phyloP scores from a whole-genome alignment of 179 eudicot species.

The Silene noctiflora region DNA sequence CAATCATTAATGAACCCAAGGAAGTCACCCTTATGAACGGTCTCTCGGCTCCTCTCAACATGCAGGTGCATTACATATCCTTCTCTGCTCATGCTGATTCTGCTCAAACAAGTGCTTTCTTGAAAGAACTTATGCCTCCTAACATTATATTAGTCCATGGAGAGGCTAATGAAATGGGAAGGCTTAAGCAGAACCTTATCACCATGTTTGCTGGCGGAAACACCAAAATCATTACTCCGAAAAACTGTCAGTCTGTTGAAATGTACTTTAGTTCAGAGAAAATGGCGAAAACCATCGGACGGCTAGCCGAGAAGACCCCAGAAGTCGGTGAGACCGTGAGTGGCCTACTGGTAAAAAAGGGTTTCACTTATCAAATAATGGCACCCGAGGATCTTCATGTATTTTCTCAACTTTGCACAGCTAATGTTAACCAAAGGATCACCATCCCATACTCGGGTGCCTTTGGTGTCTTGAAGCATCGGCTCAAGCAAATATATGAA shows the following conservation, averaged over 20 bases:
- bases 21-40: conserved; percentile 91
- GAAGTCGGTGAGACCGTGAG: conserved; percentile 61
- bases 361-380: conserved; percentile 93
- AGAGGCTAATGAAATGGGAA: conserved; percentile 91
- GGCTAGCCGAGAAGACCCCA: conserved; percentile 75
- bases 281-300: conserved; percentile 88
- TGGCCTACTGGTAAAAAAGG: conserved; percentile 83
- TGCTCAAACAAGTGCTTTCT: conserved; percentile 72
- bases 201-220: conserved; percentile 61
- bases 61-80: conserved; percentile 85
- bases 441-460: conserved; percentile 87
- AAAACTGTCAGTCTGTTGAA: conserved; percentile 90
- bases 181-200: conserved; percentile 77
- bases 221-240: conserved; percentile 72
- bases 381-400: conserved; percentile 87
- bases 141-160: conserved; percentile 91
- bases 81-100: conserved; percentile 96
- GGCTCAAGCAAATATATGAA: conserved; percentile 80
- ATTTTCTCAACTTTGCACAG: conserved; percentile 84
- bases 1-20: conserved; percentile 86
- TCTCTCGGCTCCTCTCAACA: conserved; percentile 72
- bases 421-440: conserved; percentile 73
- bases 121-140: conserved; percentile 89
- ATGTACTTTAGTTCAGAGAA: conserved; percentile 87
- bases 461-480: conserved; percentile 65